Evolutionary conservation across 2,329 filamentous ascomycete species (phyloP), one percentile per base, ranked within the genome.

Genomic region (Alternaria sp.): DNA sequence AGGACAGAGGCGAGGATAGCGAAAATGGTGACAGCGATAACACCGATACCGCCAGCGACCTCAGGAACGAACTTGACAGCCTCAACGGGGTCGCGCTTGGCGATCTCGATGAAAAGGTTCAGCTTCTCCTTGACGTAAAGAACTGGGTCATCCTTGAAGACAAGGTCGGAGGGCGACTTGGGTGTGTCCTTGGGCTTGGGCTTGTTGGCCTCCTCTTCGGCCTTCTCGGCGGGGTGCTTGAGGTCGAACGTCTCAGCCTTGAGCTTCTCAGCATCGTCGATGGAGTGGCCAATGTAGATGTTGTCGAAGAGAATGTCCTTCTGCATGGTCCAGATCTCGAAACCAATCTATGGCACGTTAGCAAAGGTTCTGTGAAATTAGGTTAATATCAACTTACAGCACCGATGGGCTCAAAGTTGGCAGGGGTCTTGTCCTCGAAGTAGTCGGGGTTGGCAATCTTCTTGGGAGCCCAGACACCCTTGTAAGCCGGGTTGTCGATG

Each of bases 251-350:
- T 92, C 87, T 97, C 92, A 67, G 91, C 86, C 73, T 93, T 91
- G 76, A 99, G 86, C 84, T 94, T 91, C 81, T 91, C 89, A 64
- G 95, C 95, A 71, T 99, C 95, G 77, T 93, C 93, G 71, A 95
- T 80, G 20, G 94, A 98, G 89, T 99, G 95, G 66, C 95, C 95
- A 79, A 99, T 93, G 88, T 98, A 99, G 86, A 99, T 96, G 89
- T 99, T 99, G 88, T 98, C 93, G 75, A 99, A 98, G 75, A 97
- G 90, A 73, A 99, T 98, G 78, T 97, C 91, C 80, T 89, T 96
- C 84, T 97, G 94, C 95, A 99, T 99, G 75, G 95, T 98, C 95
- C 95, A 99, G 84, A 99, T 94, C 83, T 99, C 95, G 77, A 98
- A 98, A 74, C 95, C 95, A 83, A 98, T 94, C 91, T 93, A 76